These are phyloP conservation scores for Triticum timopheevii DNA, from an alignment of 176 grass and related monocot genomes.

Conservation along the genomic window DNA sequence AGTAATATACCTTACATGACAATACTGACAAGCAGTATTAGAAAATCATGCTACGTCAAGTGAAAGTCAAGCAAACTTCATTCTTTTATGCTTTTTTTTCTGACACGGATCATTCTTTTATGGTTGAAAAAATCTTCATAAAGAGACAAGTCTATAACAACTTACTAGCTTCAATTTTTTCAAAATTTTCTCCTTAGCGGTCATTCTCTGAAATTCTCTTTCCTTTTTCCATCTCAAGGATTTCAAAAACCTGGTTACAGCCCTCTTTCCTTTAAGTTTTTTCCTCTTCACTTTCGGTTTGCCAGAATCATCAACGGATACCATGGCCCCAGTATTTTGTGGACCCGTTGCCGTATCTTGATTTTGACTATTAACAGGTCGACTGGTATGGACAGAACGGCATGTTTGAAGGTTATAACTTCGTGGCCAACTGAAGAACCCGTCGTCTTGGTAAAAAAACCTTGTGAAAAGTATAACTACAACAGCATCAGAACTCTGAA, in stretches of 20 bases:
- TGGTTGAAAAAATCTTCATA: not conserved
- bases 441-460: conserved; percentile 30
- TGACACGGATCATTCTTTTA: not conserved
- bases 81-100: not conserved
- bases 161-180: conserved; percentile 84
- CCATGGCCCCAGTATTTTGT: conserved; percentile 32
- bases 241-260: conserved; percentile 86
- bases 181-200: conserved; percentile 87
- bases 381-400: conserved; percentile 48
- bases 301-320: conserved; percentile 30
- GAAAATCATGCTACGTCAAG: not conserved
- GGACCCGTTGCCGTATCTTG: conserved; percentile 26
- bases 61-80: not conserved
- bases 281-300: conserved; percentile 67
- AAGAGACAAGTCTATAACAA: not conserved
- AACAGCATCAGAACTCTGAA: conserved; percentile 36
- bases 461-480: conserved; percentile 55
- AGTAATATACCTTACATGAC: not conserved
- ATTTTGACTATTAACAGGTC: conserved; percentile 27
- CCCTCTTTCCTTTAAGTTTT: conserved; percentile 89
- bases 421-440: conserved; percentile 4
- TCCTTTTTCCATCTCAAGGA: conserved; percentile 94
- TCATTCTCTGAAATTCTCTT: conserved; percentile 92
- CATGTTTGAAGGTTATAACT: conserved; percentile 32
- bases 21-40: conserved; percentile 12